Evolutionary conservation across 352 stramenopile genomes (phyloP), one percentile per base, ranked within the genome.

Genomic region (Pilasporangium apinafurcum): DNA sequence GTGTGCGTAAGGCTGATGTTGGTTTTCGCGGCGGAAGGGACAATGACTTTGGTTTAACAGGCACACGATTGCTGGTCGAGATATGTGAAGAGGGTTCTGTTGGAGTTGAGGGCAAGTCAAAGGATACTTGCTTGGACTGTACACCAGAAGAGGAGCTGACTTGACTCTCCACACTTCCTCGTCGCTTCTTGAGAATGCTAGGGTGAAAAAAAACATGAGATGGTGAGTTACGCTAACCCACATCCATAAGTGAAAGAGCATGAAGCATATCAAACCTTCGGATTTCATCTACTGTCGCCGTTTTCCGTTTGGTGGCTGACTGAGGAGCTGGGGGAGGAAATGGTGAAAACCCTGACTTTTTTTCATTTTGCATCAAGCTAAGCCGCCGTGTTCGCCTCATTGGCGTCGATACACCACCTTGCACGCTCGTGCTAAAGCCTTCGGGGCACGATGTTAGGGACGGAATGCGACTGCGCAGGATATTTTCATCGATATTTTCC

Each of bases 401-500:
- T 1, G 61, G 61, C 8, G 65, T 76, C 33, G 42, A 53, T 7
- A 34, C 35, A 17, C 28, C 37, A 13, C n/a, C n/a, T n/a, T n/a
- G 17, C 18, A 43, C 56, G 37, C 27, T 55, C 6, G 36, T 51
- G 5, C 20, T 49, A 22, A 34, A 35, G n/a, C 71, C 56, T 16
- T 83, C 68, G 43, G 60, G 37, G 38, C 53, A 56, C 53, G 70
- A 44, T 24, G 42, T 45, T 28, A 56, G 14, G 40, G 52, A 39
- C 33, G 56, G 67, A 21, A 62, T 59, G 26, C 62, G 64, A 37
- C 68, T 74, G 24, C 65, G 61, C 26, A 85, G 46, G 32, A 89
- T 89, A 38, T 89, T 89, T 56, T 86, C 76, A 13, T 72, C 66
- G 12, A 89, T 71, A 45, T 89, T 89, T 40, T 89, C 76, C 49